Evolutionary conservation across 2,329 filamentous ascomycete genomes (phyloP), one percentile per base, ranked within the genome.

Genomic region (Blastomyces silverae): DNA sequence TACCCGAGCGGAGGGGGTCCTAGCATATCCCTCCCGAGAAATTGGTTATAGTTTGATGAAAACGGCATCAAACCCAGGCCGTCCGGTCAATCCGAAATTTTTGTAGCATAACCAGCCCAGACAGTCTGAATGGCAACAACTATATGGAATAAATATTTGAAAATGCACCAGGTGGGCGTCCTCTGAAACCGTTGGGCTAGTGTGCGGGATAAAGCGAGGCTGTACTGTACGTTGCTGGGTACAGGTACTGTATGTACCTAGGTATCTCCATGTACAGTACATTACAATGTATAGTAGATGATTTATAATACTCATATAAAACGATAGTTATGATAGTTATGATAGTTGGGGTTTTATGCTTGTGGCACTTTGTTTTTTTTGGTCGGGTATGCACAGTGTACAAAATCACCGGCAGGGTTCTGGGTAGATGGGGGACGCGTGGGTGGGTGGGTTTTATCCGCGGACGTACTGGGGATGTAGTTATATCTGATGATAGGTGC

Each of bases 161-260:
- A 37, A 56, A 37, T 56, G 31, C 31, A 56, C 17, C 20, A 31
- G 28, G 53, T 56, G 31, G 17, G 15, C 11, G 31, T 56, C 13
- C 28, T 56, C 28, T 56, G 53, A 37, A 56, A 56, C 53, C 53
- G 53, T 37, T 56, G 31, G 53, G 15, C 53, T 10, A 31, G 28
- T 3, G 22, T 15, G 22, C n/a, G 31, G 28, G 20, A 5, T 5
- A n/a, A 34, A 34, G 17, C 25, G 34, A 34, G 52, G 2, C 28
- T 13, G 15, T 34, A 55, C 42, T 13, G 17, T 34, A 55, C 44
- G 17, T 20, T 46, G 2, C 48, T 50, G 22, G 7, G 46, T 0
- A 8, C 31, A 4, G 28, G 31, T 34, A 34, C 31, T n/a, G n/a
- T n/a, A 34, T 5, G n/a, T 44, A 17, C 39, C 3, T 44, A n/a